Evolutionary conservation across 768 basidiomycete genomes (phyloP), one percentile per base, ranked within the genome.

Genomic region (Royoungia palumana): DNA sequence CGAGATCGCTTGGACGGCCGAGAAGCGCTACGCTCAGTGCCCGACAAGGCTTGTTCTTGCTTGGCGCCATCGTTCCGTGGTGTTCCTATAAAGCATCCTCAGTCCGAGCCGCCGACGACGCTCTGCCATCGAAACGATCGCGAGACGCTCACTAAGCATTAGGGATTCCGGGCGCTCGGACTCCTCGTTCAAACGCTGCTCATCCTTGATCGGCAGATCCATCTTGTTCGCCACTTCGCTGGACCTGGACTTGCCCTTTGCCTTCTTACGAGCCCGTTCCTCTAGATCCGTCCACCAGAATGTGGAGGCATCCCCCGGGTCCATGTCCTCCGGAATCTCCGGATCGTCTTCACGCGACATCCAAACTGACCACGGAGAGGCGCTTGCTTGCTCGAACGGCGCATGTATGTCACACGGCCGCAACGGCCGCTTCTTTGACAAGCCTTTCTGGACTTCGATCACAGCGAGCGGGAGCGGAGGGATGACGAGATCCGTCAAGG

Each of bases 221-320:
- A 7, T 16, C 32, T 32, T 16, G 14, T 6, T 32, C 14, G 32
- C 32, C 32, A 16, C 32, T 14, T 14, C 14, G 7, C 6, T 6
- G 14, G 32, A 32, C 32, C 16, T 32, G 32, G 32, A 32, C 32
- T 16, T 32, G 32, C 32, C 14, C 9, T 1, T 14, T 14, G 32
- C 32, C 32, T 14, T 14, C 6, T 14, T 32, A 14, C 32, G 32
- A 16, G 32, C 32, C 3, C 6, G 7, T 19, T 49, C 32, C 13
- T 36, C 40, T 8, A 45, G 3, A 3, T 34, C 22, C 12, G 8
- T 20, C 56, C 56, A 58, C 56, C 56, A 57, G 21, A 49, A 53
- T 8, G 51, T 49, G 16, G 28, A 4, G 0, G 48, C 51, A 19
- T 54, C 45, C 2, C 56, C 56, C 0, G 53, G 11, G 12, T 36